These are phyloP conservation scores for Rhodotorula mucilaginosa DNA, from an alignment of 1,284 basidiomycete species.

Conservation along the genomic window DNA sequence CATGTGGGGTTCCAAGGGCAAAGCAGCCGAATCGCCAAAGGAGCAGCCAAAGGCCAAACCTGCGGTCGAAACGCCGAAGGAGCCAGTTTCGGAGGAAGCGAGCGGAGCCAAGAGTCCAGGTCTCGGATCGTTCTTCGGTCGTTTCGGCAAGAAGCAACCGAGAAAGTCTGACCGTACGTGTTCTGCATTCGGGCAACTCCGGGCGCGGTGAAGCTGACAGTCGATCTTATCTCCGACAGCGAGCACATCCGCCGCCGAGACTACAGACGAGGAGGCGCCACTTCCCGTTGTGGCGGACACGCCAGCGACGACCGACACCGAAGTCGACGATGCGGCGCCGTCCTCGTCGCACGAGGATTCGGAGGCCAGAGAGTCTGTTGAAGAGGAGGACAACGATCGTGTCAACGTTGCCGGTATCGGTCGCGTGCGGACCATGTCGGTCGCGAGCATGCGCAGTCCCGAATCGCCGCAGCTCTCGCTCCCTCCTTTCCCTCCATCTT, in stretches of 20 bases:
- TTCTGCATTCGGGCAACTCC: neutral
- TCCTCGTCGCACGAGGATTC: neutral
- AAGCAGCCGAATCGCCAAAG: neutral
- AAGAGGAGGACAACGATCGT: neutral
- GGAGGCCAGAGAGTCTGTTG: neutral
- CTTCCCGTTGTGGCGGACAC: neutral
- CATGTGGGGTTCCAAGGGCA: slow-evolving; percentile 24
- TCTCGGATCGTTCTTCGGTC: slow-evolving; percentile 27
- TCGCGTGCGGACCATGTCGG: neutral
- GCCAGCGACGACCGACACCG: neutral
- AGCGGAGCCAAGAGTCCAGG: slow-evolving; percentile 19
- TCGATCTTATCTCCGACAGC: neutral
- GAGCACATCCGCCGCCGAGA: neutral
- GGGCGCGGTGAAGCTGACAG: no score
- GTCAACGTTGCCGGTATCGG: neutral
- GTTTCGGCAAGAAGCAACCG: slow-evolving; percentile 13
- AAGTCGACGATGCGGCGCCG: neutral
- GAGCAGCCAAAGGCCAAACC: slow-evolving; percentile 9
- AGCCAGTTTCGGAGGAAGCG: slow-evolving; percentile 1
- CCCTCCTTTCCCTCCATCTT: slow-evolving; percentile 6
- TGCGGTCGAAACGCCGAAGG: neutral
- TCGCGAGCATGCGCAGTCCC: slow-evolving; percentile 1
- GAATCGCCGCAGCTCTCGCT: neutral
- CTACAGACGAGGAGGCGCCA: neutral
- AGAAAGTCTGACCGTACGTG: neutral